Percentiles rank a stretch among this genome's conserved stretches.
Conservation (phyloP, 1,139 yeast species). For the Suhomyces kunorum region DNA sequence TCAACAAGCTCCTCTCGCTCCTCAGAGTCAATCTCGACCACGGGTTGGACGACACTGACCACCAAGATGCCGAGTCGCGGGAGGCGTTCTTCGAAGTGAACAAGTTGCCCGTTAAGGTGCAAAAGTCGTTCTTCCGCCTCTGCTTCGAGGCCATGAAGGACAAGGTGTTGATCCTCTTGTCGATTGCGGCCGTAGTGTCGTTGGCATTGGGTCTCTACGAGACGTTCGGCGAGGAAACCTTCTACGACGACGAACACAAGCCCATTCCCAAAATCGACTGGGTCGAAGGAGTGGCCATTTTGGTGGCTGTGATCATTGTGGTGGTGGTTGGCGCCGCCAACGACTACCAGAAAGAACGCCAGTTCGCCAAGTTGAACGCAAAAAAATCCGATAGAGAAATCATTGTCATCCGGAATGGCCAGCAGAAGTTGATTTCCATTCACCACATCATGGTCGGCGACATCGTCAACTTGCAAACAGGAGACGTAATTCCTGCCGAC, state of each 20-base stretch:
- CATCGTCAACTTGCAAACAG: constrained; percentile 78
- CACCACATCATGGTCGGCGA: constrained; percentile 87
- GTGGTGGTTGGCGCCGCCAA: constrained; percentile 91
- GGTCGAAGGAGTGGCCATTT: constrained; percentile 98
- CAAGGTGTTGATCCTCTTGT: constrained; percentile 79
- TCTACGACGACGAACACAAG: constrained; percentile 74
- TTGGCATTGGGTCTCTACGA: constrained; percentile 90
- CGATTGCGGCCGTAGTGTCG: constrained; percentile 86
- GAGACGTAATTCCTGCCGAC: constrained; percentile 93
- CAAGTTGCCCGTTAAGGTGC: constrained; percentile 64
- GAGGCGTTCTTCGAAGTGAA: constrained; percentile 62
- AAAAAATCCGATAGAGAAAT: constrained; percentile 85
- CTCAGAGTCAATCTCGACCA: constrained; percentile 41
- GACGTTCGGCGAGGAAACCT: constrained; percentile 81
- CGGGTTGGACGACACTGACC: constrained; percentile 46
- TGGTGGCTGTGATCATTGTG: constrained; percentile 87
- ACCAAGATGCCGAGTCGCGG: constrained; percentile 37
- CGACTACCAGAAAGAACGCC: constrained; percentile 95
- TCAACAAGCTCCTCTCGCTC: constrained; percentile 26
- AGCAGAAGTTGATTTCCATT: constrained; percentile 67
- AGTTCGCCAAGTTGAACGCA: constrained; percentile 82
- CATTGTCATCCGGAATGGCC: constrained; percentile 73
- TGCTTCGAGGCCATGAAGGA: constrained; percentile 89
- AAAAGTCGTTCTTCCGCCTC: constrained; percentile 65
- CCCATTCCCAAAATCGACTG: constrained; percentile 82